Conservation (phyloP, 2,329 filamentous ascomycete genomes). For the Trichoderma koningiopsis region DNA sequence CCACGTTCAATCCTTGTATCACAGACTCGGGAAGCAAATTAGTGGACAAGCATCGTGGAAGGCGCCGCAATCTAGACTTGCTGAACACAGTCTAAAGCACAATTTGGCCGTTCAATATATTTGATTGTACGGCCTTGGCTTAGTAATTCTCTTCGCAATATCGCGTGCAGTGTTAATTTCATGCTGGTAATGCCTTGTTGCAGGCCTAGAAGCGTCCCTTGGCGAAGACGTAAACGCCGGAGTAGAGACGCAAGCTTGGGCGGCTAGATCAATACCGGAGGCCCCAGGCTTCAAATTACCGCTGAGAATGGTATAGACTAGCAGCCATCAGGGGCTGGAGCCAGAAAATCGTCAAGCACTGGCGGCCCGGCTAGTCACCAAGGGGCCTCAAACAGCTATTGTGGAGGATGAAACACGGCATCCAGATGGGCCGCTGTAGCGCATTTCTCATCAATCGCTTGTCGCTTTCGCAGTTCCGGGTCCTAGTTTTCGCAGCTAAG, state of each 20-base stretch:
- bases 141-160: conserved; percentile 4
- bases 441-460: not conserved
- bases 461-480: not conserved
- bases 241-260: not conserved
- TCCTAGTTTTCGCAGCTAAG: conserved; percentile 2
- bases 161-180: not conserved
- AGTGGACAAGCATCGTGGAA: conserved; percentile 3
- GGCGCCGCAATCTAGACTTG: not conserved
- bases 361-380: conserved; percentile 1
- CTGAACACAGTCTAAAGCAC: not conserved
- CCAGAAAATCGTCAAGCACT: conserved; percentile 12
- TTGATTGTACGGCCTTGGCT: not conserved
- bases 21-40: not conserved
- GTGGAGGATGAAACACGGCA: conserved; percentile 26
- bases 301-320: not conserved
- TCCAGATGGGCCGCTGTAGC: conserved; percentile 9
- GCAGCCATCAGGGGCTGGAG: conserved; percentile 15
- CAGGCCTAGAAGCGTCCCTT: not conserved
- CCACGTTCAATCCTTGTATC: conserved; percentile 16
- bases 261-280: conserved; percentile 1
- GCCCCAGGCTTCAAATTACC: not conserved
- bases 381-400: conserved; percentile 23
- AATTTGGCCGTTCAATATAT: not conserved
- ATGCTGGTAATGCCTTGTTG: not conserved
- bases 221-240: not conserved